Conservation (phyloP, 805 yeast species). For the Ogataea pignaliae region DNA sequence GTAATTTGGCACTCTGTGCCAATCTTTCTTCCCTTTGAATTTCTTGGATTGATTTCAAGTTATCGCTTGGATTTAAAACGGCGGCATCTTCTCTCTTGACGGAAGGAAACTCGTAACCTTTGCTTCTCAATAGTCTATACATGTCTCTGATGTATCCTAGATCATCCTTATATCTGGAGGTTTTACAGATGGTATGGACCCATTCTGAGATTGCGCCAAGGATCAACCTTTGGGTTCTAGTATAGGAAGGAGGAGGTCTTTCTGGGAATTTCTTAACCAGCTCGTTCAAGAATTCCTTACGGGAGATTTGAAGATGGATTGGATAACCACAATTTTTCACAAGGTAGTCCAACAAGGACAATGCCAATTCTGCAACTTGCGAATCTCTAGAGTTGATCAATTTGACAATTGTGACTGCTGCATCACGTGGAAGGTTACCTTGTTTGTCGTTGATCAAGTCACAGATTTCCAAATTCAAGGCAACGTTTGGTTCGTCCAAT, state of each 20-base stretch:
- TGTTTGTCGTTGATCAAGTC: constrained; percentile 91
- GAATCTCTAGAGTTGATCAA: constrained; percentile 79
- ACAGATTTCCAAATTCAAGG: constrained; percentile 85
- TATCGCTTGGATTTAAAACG: constrained; percentile 85
- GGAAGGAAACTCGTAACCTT: constrained; percentile 93
- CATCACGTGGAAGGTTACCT: constrained; percentile 87
- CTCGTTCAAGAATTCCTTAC: constrained; percentile 92
- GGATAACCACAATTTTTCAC: constrained; percentile 99
- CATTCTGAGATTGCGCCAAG: constrained; percentile 94
- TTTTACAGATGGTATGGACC: constrained; percentile 91
- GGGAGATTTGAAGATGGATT: constrained; percentile 87
- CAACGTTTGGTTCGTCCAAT: constrained; percentile 79
- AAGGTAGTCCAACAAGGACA: constrained; percentile 69
- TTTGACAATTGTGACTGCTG: constrained; percentile 80
- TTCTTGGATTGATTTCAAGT: constrained; percentile 82
- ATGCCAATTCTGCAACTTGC: constrained; percentile 77
- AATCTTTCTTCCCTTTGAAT: constrained; percentile 87
- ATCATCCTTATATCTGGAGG: constrained; percentile 87
- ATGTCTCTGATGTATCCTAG: constrained; percentile 89
- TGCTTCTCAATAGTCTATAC: constrained; percentile 85
- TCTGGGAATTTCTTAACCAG: constrained; percentile 92
- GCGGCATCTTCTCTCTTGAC: constrained; percentile 88
- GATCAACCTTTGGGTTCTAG: constrained; percentile 78
- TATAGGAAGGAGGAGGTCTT: constrained; percentile 81
- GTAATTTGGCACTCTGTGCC: constrained; percentile 92